Conservation (phyloP, 768 basidiomycete genomes). For the Coprinopsis strossmayeri region DNA sequence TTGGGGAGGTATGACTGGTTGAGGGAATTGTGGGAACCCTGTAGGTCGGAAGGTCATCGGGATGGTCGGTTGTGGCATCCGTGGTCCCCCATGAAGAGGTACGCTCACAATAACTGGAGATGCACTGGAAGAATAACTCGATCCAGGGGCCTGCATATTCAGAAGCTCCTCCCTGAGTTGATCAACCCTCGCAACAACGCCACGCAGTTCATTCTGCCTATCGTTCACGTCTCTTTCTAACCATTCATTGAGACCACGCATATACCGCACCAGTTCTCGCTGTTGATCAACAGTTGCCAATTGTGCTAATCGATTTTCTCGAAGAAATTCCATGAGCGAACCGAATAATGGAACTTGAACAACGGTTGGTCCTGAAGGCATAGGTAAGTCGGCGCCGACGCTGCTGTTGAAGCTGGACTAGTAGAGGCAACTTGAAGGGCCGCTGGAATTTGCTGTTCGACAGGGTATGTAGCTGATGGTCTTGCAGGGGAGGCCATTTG, state of each 20-base stretch:
- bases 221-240: constrained; percentile 72
- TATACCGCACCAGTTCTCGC: constrained; percentile 73
- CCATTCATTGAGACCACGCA: constrained; percentile 74
- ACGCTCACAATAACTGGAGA: neutral
- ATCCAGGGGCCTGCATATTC: constrained; percentile 27
- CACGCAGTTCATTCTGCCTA: constrained; percentile 66
- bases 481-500: neutral
- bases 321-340: constrained; percentile 60
- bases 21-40: constrained; percentile 4
- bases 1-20: constrained; percentile 16
- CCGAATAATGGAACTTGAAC: constrained; percentile 61
- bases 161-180: constrained; percentile 37
- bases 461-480: no score
- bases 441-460: no score
- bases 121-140: neutral
- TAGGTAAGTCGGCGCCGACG: constrained; percentile 33
- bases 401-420: constrained; percentile 36
- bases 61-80: constrained; percentile 4
- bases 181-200: constrained; percentile 56
- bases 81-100: neutral
- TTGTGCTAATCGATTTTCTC: constrained; percentile 71
- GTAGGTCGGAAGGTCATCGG: neutral
- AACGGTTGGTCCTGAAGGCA: constrained; percentile 49
- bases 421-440: constrained; percentile 1
- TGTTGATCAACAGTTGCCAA: constrained; percentile 73